These are phyloP conservation scores for sweet orange (Citrus sinensis) DNA, from an alignment of 345 rosid species.

Conservation along the genomic window DNA sequence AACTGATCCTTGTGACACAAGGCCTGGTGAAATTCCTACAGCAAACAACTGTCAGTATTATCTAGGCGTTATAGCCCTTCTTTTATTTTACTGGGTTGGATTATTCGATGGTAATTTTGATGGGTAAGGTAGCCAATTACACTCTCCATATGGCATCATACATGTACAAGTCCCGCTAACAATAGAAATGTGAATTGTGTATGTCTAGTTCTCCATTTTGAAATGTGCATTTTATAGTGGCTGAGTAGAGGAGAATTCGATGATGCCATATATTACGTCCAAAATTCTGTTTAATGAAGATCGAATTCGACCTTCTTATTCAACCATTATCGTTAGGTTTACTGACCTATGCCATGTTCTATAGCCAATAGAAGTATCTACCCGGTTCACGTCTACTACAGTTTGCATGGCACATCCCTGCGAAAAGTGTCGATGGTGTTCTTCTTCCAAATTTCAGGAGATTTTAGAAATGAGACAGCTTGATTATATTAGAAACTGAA, in stretches of 20 bases:
- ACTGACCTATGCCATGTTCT: too few species aligned
- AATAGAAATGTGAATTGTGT: background rate
- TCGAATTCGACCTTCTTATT: too few species aligned
- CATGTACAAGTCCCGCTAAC: background rate
- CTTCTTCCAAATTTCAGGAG: background rate
- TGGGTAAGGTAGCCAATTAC: too few species aligned
- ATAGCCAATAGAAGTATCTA: too few species aligned
- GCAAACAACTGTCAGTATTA: too few species aligned
- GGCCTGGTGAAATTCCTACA: accelerated
- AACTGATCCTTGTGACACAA: too few species aligned
- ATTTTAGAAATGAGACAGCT: background rate
- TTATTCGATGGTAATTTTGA: background rate
- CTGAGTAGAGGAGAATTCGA: too few species aligned
- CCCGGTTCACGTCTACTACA: too few species aligned
- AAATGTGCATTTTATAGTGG: background rate
- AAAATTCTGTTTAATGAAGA: too few species aligned
- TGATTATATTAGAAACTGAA: too few species aligned
- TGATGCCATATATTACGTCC: too few species aligned
- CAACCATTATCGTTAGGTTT: background rate
- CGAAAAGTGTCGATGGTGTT: background rate
- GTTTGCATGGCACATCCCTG: too few species aligned
- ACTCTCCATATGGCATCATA: background rate
- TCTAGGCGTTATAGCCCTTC: background rate
- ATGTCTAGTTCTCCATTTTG: background rate
- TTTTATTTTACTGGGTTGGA: background rate